Percentiles rank a stretch among this genome's conserved stretches.
These are phyloP conservation scores for Perkinsus chesapeaki DNA, from an alignment of 169 alveolate species.

Conservation along the genomic window DNA sequence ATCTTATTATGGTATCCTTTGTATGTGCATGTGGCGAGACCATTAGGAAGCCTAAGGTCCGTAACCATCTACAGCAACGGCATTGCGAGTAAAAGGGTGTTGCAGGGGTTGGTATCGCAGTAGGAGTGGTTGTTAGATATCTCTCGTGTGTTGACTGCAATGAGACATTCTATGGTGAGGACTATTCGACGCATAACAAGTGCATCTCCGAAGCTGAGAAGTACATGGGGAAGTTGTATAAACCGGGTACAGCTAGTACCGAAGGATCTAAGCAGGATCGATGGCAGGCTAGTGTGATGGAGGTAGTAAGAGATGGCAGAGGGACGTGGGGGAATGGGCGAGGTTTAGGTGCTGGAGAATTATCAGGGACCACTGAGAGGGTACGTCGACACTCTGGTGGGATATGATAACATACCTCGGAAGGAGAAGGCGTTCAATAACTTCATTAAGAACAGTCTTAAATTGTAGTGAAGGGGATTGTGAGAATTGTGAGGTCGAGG, in stretches of 20 bases:
- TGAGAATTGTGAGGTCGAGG: no score
- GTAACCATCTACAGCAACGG: not conserved
- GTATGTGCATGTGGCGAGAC: not conserved
- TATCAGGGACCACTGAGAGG: not conserved
- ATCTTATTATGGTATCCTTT: not conserved
- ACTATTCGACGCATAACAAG: not conserved
- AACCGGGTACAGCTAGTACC: not conserved
- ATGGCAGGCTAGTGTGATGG: not conserved
- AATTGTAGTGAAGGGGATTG: not conserved
- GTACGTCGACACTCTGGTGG: not conserved
- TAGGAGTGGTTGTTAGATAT: not conserved
- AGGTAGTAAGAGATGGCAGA: not conserved
- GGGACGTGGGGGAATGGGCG: not conserved
- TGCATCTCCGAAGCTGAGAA: not conserved
- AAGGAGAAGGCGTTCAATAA: not conserved
- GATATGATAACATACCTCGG: not conserved
- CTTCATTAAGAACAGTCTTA: not conserved
- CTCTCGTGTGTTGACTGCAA: not conserved
- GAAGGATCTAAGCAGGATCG: not conserved
- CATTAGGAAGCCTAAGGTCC: not conserved
- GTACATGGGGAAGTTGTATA: not conserved
- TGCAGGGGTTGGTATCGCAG: not conserved
- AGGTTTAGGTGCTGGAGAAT: not conserved
- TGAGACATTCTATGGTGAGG: not conserved
- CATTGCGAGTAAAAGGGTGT: not conserved